Base-by-base conservation (phyloP, 331 rosid genomes). In the Stylosanthes scabra region DNA sequence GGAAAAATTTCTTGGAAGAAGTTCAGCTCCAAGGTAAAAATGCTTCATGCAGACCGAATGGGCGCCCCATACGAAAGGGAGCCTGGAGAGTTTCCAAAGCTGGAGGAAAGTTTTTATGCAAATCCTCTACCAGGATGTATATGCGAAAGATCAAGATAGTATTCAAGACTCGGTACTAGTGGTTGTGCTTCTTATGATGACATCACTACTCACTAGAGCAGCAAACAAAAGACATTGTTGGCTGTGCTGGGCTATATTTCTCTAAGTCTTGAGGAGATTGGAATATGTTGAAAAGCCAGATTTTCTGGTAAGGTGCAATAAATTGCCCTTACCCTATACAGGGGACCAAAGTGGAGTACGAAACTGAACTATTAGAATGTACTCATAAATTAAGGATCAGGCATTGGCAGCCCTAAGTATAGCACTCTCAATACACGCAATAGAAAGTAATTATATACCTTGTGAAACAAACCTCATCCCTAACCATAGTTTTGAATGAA, bases 71-170 rank as follows among this genome's bases (percentile, higher is more conserved):
- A 88, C 74, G 65, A 10, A 15, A 87, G 97, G 72, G 90, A 87
- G 82, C 9, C 76, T 8, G 99, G 99, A 59, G 97, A 95, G 66
- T 86, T 84, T 84, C 93, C 99, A 3, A 95, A 92, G 86, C 82
- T 86, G 77, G 99, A 95, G 89, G 99, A 95, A 80, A 92, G 99
- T 80, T 95, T 95, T 76, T 92, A 88, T 68, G 96, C 97, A 71
- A 95, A 95, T 82, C 97, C 99, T 51, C 60, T 74, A 42, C 97
- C 97, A 0, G 97, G 91, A 41, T 95, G 99, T 81, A 90, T 95
- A 70, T 92, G 96, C 74, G 92, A 92, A 79, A 69, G 90, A 77
- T 66, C 75, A 71, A 74, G 81, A 70, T 63, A 63, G 65, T n/a
- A 68, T 59, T 68, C 7, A 76, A 77, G 66, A 79, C 80, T 57